phyloP scores from a whole-genome alignment of 148 eudicot genomes.

The Cornus kousa region DNA sequence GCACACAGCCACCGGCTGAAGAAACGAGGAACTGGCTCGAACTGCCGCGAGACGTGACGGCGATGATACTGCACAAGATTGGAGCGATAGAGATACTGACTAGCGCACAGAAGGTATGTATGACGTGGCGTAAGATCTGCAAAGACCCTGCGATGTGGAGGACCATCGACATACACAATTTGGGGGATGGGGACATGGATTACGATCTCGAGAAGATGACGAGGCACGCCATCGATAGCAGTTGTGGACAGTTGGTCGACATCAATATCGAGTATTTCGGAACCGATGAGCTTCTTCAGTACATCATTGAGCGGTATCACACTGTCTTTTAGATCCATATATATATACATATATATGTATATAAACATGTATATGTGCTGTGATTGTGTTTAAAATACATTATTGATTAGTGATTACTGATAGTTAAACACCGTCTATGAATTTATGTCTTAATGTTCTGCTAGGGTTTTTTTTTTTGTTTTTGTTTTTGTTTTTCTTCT shows the following conservation, averaged over 20 bases:
- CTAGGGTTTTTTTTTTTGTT: no score
- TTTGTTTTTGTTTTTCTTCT: neutral
- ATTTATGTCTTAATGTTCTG: no score
- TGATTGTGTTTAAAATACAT: no score
- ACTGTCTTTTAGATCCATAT: neutral
- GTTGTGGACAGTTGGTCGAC: slow-evolving; percentile 39
- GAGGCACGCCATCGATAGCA: slow-evolving; percentile 37
- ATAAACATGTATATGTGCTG: no score
- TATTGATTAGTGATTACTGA: neutral
- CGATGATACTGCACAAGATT: slow-evolving; percentile 42
- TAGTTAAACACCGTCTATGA: no score
- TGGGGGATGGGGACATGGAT: slow-evolving; percentile 4
- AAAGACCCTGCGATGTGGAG: slow-evolving; percentile 69
- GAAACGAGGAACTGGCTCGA: slow-evolving; percentile 49
- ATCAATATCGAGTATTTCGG: slow-evolving; percentile 35
- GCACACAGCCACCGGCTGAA: slow-evolving; percentile 3
- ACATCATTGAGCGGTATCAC: slow-evolving; percentile 39
- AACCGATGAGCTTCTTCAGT: slow-evolving; percentile 20
- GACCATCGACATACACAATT: slow-evolving; percentile 29
- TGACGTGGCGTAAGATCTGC: slow-evolving; percentile 52
- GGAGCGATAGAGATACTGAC: slow-evolving; percentile 37
- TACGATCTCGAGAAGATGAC: slow-evolving; percentile 26
- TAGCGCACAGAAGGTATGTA: slow-evolving; percentile 56
- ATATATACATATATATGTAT: neutral
- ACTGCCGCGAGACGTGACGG: slow-evolving; percentile 52